Conservation (phyloP, 1,139 yeast genomes). For the Scheffersomyces segobiensis region DNA sequence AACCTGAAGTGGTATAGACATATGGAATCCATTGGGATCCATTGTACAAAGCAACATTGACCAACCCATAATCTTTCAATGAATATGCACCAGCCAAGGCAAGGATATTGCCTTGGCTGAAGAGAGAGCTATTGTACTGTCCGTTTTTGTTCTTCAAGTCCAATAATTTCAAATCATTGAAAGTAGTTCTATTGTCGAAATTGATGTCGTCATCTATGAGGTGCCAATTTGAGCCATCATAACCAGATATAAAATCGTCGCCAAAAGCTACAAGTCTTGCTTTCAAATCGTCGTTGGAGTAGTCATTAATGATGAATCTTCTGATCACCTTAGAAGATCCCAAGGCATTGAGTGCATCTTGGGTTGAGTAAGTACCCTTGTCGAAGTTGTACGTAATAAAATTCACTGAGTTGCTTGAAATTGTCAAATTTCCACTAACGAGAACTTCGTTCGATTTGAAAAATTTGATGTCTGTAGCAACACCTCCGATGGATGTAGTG, state of each 20-base stretch:
- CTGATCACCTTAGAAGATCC: slow-evolving; percentile 43
- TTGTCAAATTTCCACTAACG: slow-evolving; percentile 60
- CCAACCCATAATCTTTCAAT: slow-evolving; percentile 54
- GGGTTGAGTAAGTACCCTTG: slow-evolving; percentile 22
- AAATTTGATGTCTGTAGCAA: slow-evolving; percentile 56
- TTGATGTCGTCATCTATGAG: slow-evolving; percentile 39
- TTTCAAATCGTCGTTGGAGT: slow-evolving; percentile 35
- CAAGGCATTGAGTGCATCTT: slow-evolving; percentile 22
- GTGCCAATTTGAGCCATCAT: slow-evolving; percentile 51
- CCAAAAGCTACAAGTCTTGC: slow-evolving; percentile 62
- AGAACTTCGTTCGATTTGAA: slow-evolving; percentile 51
- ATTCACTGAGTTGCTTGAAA: slow-evolving; percentile 33
- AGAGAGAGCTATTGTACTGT: slow-evolving; percentile 31
- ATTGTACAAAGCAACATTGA: slow-evolving; percentile 69
- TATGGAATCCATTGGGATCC: slow-evolving; percentile 77
- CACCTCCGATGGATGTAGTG: slow-evolving; percentile 44
- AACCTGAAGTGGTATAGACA: slow-evolving; percentile 29
- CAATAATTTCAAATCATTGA: slow-evolving; percentile 45
- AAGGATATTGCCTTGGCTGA: slow-evolving; percentile 48
- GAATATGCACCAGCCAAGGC: slow-evolving; percentile 64
- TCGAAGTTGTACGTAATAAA: slow-evolving; percentile 58
- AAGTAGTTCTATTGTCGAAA: slow-evolving; percentile 23
- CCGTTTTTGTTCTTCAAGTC: slow-evolving; percentile 26
- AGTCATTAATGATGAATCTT: slow-evolving; percentile 51
- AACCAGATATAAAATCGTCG: slow-evolving; percentile 46